phyloP scores from a whole-genome alignment of 345 rosid species.

The Hirschfeldia incana region DNA sequence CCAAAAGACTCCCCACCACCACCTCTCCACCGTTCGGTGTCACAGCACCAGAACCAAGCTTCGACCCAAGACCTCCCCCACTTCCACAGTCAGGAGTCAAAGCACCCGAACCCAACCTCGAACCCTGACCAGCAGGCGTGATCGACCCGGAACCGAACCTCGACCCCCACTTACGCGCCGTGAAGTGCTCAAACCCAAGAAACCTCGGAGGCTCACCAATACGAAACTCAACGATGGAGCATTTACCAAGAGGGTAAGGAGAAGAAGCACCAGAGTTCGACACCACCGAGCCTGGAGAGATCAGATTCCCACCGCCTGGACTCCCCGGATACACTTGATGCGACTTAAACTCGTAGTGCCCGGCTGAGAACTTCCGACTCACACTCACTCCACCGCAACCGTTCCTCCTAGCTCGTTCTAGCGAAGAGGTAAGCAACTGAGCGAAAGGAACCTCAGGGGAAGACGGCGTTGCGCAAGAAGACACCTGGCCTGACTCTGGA shows the following conservation, averaged over 20 bases:
- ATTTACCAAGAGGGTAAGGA: constrained; percentile 76
- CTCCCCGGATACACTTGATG: constrained; percentile 69
- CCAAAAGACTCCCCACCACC: constrained; percentile 48
- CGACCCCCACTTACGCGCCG: constrained; percentile 81
- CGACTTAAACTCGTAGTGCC: constrained; percentile 53
- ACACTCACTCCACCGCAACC: constrained; percentile 45
- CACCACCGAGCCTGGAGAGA: constrained; percentile 76
- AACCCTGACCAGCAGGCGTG: constrained; percentile 80
- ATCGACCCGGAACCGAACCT: constrained; percentile 79
- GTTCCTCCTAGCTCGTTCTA: constrained; percentile 57
- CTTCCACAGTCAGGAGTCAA: constrained; percentile 65
- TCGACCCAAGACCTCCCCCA: constrained; percentile 60
- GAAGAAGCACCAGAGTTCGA: constrained; percentile 68
- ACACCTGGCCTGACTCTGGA: constrained; percentile 56
- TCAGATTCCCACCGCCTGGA: constrained; percentile 73
- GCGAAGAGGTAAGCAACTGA: constrained; percentile 73
- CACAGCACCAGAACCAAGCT: constrained; percentile 68
- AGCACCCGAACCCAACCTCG: constrained; percentile 77
- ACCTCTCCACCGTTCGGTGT: constrained; percentile 66
- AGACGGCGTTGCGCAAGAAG: constrained; percentile 55
- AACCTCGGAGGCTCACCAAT: constrained; percentile 66
- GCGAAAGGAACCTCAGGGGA: constrained; percentile 99
- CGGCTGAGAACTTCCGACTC: constrained; percentile 50
- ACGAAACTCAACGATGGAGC: constrained; percentile 60
- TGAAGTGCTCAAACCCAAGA: constrained; percentile 64